Percentiles rank a stretch among this genome's conserved stretches.
These are phyloP conservation scores for Malassezia equina DNA, from an alignment of 1,284 basidiomycete genomes.

Conservation along the genomic window DNA sequence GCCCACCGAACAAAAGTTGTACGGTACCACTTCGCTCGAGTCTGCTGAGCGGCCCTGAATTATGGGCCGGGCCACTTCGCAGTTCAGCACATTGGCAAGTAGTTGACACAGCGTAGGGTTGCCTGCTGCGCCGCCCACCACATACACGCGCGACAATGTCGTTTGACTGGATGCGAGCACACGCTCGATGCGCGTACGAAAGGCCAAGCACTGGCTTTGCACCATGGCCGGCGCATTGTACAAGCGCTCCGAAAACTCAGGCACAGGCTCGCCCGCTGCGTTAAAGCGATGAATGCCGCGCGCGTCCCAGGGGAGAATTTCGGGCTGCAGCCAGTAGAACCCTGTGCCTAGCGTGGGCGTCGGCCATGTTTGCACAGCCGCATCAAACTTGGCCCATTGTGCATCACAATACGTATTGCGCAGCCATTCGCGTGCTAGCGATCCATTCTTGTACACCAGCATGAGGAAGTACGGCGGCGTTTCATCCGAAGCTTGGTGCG, in stretches of 20 bases:
- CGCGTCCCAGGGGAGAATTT: conserved; percentile 67
- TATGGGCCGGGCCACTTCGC: conserved; percentile 31
- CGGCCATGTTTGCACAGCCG: conserved; percentile 52
- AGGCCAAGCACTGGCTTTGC: conserved; percentile 74
- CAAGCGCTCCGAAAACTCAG: conserved; percentile 46
- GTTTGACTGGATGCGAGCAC: conserved; percentile 54
- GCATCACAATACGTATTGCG: conserved; percentile 59
- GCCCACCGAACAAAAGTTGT: conserved; percentile 43
- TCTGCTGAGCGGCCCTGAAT: conserved; percentile 19
- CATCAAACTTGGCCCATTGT: conserved; percentile 66
- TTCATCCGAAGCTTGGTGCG: conserved; percentile 12
- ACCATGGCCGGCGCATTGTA: conserved; percentile 70
- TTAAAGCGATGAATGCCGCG: conserved; percentile 60
- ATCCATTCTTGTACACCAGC: conserved; percentile 52
- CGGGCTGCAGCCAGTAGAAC: conserved; percentile 67
- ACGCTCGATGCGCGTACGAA: conserved; percentile 59
- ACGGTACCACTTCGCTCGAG: conserved; percentile 16
- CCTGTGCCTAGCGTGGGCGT: conserved; percentile 49
- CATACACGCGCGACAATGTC: conserved; percentile 59
- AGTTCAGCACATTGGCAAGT: conserved; percentile 65
- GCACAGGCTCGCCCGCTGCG: conserved; percentile 25
- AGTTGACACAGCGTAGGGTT: conserved; percentile 66
- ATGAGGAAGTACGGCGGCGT: conserved; percentile 50
- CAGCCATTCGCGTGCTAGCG: conserved; percentile 59
- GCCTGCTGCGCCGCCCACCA: conserved; percentile 68